These are phyloP conservation scores for Aspergillus ibericus DNA, from an alignment of 2,329 filamentous ascomycete genomes.

Conservation along the genomic window DNA sequence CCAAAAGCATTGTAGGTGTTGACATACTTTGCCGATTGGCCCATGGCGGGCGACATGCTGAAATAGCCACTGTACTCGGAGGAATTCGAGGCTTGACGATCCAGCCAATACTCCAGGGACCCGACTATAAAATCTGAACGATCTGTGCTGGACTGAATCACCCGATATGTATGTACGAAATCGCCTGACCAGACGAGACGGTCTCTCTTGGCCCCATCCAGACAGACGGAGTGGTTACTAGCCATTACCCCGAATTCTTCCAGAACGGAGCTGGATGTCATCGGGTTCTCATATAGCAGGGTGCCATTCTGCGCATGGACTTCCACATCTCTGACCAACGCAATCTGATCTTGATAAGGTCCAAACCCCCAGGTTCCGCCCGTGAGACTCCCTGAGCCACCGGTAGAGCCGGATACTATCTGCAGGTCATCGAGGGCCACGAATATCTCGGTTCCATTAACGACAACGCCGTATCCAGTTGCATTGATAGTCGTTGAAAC, in stretches of 20 bases:
- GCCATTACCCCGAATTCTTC: constrained; percentile 21
- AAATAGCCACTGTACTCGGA: constrained; percentile 10
- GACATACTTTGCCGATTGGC: constrained; percentile 12
- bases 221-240: constrained; percentile 25
- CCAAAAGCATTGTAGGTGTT: constrained; percentile 8
- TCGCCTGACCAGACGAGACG: constrained; percentile 39
- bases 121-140: constrained; percentile 14
- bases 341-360: constrained; percentile 21
- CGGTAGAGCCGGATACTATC: background rate
- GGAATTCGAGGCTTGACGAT: constrained; percentile 12
- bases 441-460: background rate
- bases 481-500: background rate
- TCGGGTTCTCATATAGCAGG: constrained; percentile 14
- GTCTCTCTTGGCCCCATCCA: constrained; percentile 61
- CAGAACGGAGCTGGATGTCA: constrained; percentile 9
- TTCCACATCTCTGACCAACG: constrained; percentile 13
- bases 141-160: constrained; percentile 16
- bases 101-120: constrained; percentile 14
- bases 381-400: background rate
- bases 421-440: background rate
- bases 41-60: constrained; percentile 13
- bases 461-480: background rate
- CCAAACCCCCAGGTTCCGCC: constrained; percentile 14
- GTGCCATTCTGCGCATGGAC: constrained; percentile 17
- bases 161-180: constrained; percentile 20